These are phyloP conservation scores for Fusarium udum DNA, from an alignment of 2,329 filamentous ascomycete species.

Conservation along the genomic window DNA sequence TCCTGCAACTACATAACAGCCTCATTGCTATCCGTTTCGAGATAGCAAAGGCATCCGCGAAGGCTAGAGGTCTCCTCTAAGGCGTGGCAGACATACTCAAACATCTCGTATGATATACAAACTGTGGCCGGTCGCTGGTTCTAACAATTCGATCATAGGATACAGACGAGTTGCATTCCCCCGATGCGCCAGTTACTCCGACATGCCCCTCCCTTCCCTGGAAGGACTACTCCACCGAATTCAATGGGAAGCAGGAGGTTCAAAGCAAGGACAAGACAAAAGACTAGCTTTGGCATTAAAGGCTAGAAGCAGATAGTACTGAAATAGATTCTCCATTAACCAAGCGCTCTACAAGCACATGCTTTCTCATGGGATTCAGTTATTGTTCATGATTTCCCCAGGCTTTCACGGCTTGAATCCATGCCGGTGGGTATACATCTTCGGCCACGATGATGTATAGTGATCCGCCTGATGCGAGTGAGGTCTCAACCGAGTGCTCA, in stretches of 20 bases:
- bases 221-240: neutral
- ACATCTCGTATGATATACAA: neutral
- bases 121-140: neutral
- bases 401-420: neutral
- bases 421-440: neutral
- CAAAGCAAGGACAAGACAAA: neutral
- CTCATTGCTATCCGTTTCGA: neutral
- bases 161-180: neutral
- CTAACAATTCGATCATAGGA: neutral
- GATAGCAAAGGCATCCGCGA: neutral
- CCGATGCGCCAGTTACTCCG: neutral
- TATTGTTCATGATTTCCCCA: neutral
- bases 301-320: neutral
- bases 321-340: neutral
- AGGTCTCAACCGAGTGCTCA: neutral
- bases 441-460: neutral
- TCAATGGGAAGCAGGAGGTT: neutral
- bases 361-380: neutral
- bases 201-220: neutral
- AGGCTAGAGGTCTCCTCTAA: neutral
- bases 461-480: neutral
- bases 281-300: neutral
- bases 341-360: neutral
- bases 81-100: neutral
- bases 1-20: neutral